A percentile compares a stretch with the other conserved stretches of the same genome.
These are phyloP conservation scores for Trypanosomatidae sp. DNA, from an alignment of 208 protist genomes.

Conservation along the genomic window DNA sequence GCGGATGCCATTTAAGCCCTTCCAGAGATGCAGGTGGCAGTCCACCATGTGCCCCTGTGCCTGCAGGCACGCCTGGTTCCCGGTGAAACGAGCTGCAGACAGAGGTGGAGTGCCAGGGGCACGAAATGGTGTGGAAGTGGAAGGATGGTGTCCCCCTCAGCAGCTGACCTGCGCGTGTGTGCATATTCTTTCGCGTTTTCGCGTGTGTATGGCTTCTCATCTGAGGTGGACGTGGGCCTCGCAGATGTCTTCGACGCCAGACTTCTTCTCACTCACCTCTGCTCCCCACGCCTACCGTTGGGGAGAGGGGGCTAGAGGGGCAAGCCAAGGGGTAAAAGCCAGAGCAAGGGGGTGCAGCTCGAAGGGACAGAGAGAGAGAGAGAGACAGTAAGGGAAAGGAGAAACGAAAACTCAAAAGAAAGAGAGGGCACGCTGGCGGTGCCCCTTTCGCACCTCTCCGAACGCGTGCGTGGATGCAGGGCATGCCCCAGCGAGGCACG, in stretches of 20 bases:
- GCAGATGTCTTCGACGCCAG: background rate
- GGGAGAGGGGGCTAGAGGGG: too few relatives aligned
- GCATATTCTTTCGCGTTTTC: background rate
- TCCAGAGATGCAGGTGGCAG: background rate
- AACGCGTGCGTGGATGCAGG: background rate
- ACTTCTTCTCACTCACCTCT: too few relatives aligned
- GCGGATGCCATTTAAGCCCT: background rate
- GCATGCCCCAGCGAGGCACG: background rate
- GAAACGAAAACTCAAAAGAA: background rate
- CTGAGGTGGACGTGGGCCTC: background rate
- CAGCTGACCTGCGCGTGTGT: background rate
- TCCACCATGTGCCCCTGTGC: background rate
- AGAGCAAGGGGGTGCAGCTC: background rate
- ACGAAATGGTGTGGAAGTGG: background rate
- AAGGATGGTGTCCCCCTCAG: background rate
- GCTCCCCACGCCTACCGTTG: too few relatives aligned
- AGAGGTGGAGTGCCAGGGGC: too few relatives aligned
- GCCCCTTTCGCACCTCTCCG: background rate
- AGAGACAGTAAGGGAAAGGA: background rate
- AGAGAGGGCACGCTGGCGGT: background rate
- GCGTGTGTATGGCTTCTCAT: background rate
- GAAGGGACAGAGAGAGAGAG: background rate
- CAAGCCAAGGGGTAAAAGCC: too few relatives aligned
- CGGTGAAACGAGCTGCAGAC: background rate
- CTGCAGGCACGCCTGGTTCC: background rate